Evolutionary conservation across 164 flowering plant genomes (phyloP), one percentile per base, ranked within the genome.

Genomic region (Buxus sempervirens): DNA sequence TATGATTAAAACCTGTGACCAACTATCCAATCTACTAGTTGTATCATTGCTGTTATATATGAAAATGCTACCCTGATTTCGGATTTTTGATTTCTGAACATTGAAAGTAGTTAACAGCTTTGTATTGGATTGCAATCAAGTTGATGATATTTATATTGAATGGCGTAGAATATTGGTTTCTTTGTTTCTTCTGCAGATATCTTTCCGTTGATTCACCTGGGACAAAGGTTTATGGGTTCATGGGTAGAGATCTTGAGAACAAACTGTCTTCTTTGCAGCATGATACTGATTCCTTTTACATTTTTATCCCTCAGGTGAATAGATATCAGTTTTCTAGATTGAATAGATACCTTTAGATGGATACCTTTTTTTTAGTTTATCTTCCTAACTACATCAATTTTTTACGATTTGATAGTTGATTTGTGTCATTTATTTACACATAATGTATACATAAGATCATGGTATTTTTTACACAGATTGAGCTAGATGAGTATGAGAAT

Each of bases 291-390:
- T 79, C 90, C 61, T 84, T 71, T 76, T 86, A 83, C 77, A 70
- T 85, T 68, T 81, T 90, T 68, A 83, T 95, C 73, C 98, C 98
- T 63, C 87, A 90, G 91, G 96, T 91, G 75, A 78, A 61, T n/a
- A n/a, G n/a, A n/a, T n/a, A 41, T 73, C 62, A 18, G 28, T 27
- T 60, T 42, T 65, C 65, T 54, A 10, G 32, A 27, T 63, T 21
- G 5, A 3, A 3, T 7, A 32, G 38, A 3, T 7, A 32, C 38
- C 38, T 32, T 3, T 32, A 32, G 5, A 32, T 3, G 7, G 7
- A 32, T 32, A 3, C 7, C 38, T 32, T 32, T 32, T 32, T 32
- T 7, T 32, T n/a, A n/a, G n/a, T 32, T 32, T 32, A 3, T 32
- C 38, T 32, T 32, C 38, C 38, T 32, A 32, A 32, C 5, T 32